Conservation (phyloP, 192 early-diverging fungal species). For the Coemansia sp. region DNA sequence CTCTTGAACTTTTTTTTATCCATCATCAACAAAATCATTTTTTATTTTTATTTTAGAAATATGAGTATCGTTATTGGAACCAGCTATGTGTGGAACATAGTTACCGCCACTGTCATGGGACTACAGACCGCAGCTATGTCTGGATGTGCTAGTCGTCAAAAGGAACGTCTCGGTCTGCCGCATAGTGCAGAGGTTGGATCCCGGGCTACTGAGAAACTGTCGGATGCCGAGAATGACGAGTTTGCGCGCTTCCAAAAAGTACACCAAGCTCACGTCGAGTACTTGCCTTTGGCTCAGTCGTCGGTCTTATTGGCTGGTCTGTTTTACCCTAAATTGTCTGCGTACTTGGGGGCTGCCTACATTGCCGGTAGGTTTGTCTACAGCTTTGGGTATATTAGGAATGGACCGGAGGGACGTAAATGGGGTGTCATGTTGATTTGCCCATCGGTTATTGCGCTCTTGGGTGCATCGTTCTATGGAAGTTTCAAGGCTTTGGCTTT, state of each 20-base stretch:
- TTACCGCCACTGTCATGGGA: slow-evolving; percentile 48
- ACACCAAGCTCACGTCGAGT: slow-evolving; percentile 50
- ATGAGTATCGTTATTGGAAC: slow-evolving; percentile 54
- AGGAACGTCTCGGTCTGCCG: slow-evolving; percentile 31
- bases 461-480: slow-evolving; percentile 50
- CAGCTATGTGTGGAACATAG: slow-evolving; percentile 54
- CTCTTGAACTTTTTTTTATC: not conserved
- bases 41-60: not conserved
- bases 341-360: slow-evolving; percentile 41
- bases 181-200: slow-evolving; percentile 43
- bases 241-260: slow-evolving; percentile 52
- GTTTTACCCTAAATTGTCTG: slow-evolving; percentile 52
- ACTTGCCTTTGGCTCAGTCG: slow-evolving; percentile 45
- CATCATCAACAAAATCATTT: not conserved
- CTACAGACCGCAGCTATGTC: slow-evolving; percentile 44
- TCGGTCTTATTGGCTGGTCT: slow-evolving; percentile 46
- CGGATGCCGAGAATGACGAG: slow-evolving; percentile 46
- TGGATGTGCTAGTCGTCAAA: slow-evolving; percentile 40
- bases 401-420: slow-evolving; percentile 39
- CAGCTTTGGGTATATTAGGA: slow-evolving; percentile 41
- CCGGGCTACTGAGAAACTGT: slow-evolving; percentile 46
- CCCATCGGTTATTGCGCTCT: slow-evolving; percentile 32
- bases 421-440: slow-evolving; percentile 40
- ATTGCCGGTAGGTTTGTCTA: slow-evolving; percentile 53
- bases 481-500: slow-evolving; percentile 46